Conservation (phyloP, 306 rosid species). For the Acacia crassicarpa region DNA sequence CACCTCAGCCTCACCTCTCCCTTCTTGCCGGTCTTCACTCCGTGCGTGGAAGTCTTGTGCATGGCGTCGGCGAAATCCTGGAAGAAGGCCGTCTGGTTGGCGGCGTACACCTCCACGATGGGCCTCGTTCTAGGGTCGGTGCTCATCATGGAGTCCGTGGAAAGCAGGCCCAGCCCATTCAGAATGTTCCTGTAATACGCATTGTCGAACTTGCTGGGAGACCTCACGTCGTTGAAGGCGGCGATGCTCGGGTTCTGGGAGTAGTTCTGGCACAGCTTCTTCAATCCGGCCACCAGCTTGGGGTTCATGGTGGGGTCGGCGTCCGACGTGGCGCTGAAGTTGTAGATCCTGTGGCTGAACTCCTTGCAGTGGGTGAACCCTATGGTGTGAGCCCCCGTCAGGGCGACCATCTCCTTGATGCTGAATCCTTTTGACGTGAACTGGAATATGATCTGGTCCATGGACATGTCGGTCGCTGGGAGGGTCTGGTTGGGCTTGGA, state of each 20-base stretch:
- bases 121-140: conserved; percentile 45
- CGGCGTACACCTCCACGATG: conserved; percentile 39
- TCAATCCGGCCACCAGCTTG: conserved; percentile 37
- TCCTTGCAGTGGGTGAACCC: conserved; percentile 64
- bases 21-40: conserved; percentile 31
- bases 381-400: conserved; percentile 65
- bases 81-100: conserved; percentile 38
- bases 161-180: conserved; percentile 42
- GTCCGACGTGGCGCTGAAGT: conserved; percentile 39
- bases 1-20: conserved; percentile 54
- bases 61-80: conserved; percentile 39
- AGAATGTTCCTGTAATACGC: conserved; percentile 38
- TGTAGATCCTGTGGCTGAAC: conserved; percentile 45
- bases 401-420: conserved; percentile 45
- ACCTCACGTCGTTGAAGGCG: conserved; percentile 51
- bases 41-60: conserved; percentile 26
- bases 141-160: conserved; percentile 27
- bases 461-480: conserved; percentile 31
- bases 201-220: conserved; percentile 52
- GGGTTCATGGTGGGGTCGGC: conserved; percentile 44
- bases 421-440: conserved; percentile 34
- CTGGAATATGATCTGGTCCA: conserved; percentile 35
- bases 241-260: conserved; percentile 26
- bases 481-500: conserved; percentile 1
- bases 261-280: conserved; percentile 42